A percentile compares a stretch with the other conserved stretches of the same genome.
These are phyloP conservation scores for Triangularia verruculosa DNA, from an alignment of 2,329 filamentous ascomycete genomes.

Conservation along the genomic window DNA sequence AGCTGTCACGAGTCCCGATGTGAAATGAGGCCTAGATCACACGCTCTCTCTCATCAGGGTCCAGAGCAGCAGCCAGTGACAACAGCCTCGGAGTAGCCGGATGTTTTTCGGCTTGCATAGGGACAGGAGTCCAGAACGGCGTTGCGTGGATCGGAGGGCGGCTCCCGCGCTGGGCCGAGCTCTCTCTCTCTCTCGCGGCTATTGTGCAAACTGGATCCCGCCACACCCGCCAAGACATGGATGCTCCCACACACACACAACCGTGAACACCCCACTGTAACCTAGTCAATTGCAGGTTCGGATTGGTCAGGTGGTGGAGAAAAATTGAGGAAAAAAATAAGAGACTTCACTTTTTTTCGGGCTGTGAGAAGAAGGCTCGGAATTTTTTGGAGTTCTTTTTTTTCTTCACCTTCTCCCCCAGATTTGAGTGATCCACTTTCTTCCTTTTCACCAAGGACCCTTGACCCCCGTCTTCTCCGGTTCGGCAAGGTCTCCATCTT, in stretches of 20 bases:
- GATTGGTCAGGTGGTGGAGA: conserved; percentile 15
- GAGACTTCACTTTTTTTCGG: neutral
- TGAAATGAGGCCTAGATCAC: neutral
- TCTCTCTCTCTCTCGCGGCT: conserved; percentile 7
- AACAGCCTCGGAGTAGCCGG: conserved; percentile 5
- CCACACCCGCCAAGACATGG: neutral
- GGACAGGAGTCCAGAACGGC: neutral
- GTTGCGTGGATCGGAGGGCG: conserved; percentile 1
- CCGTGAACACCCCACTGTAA: neutral
- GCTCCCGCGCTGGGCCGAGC: neutral
- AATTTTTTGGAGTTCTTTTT: neutral
- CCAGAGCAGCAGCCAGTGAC: neutral
- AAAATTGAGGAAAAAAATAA: conserved; percentile 14
- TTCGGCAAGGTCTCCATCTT: conserved; percentile 5
- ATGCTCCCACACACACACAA: neutral
- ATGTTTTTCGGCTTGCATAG: neutral
- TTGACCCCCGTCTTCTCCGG: neutral
- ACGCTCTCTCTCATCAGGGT: neutral
- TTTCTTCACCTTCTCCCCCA: neutral
- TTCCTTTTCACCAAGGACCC: conserved; percentile 9
- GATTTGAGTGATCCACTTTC: conserved; percentile 15
- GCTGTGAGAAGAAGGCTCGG: neutral
- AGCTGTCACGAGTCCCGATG: neutral
- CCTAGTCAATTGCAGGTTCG: conserved; percentile 13
- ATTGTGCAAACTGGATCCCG: conserved; percentile 3